Conservation (phyloP, 495 filamentous ascomycete species). For the Neurospora cerealis region DNA sequence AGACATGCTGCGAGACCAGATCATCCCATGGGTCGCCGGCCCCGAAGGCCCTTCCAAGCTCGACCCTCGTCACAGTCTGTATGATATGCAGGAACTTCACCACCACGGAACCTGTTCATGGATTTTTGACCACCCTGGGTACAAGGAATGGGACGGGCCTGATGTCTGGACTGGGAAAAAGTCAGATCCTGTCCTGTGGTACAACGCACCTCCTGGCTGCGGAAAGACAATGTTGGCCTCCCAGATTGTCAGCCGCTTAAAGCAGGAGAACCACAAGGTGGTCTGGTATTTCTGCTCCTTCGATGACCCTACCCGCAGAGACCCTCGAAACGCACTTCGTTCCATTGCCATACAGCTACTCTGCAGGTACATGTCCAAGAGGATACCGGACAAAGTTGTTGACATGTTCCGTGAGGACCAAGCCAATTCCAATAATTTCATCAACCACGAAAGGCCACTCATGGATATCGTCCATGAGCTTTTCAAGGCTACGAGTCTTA, state of each 20-base stretch:
- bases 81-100: constrained; percentile 8
- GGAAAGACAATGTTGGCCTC: constrained; percentile 19
- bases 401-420: background rate
- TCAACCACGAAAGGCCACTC: background rate
- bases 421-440: background rate
- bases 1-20: constrained; percentile 5
- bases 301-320: constrained; percentile 13
- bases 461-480: constrained; percentile 13
- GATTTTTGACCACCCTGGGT: constrained; percentile 18
- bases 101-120: constrained; percentile 21
- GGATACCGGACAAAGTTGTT: background rate
- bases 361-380: background rate
- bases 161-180: constrained; percentile 1
- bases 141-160: constrained; percentile 12
- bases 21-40: constrained; percentile 17
- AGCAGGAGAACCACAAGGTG: constrained; percentile 9
- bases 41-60: constrained; percentile 4
- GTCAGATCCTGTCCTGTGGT: constrained; percentile 17
- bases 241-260: constrained; percentile 12
- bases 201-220: constrained; percentile 21
- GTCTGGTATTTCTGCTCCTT: constrained; percentile 25
- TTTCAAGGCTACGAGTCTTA: constrained; percentile 12
- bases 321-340: constrained; percentile 13
- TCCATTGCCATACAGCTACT: constrained; percentile 21
- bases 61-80: constrained; percentile 14